Evolutionary conservation across 176 grass and related monocot species (phyloP), one percentile per base, ranked within the genome.

Genomic region (Bonia amplexicaulis): DNA sequence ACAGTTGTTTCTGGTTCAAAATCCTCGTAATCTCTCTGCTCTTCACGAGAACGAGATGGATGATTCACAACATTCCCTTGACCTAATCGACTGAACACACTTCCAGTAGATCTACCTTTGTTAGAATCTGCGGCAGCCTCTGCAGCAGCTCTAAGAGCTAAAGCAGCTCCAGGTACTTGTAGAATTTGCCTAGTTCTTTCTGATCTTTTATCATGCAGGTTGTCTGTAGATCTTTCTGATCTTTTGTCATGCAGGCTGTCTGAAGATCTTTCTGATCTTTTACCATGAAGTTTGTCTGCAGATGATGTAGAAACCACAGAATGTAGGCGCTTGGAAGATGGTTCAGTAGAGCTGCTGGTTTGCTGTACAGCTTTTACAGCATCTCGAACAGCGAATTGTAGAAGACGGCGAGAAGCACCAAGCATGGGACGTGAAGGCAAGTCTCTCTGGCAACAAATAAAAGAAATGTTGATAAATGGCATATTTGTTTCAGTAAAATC

Each of bases 341-440:
- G 84, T 74, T 94, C 92, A 42, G 20, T 73, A 79, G 70, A 77
- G 46, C n/a, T 80, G 16, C 57, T 91, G 41, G 81, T 76, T 71
- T 90, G 90, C 67, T 93, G 90, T 74, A 94, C 88, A 77, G 86
- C 89, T 89, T 92, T 94, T 66, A 97, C 92, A 88, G 89, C 92
- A 97, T 97, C 95, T 78, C 90, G 90, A 89, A 97, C 92, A 73
- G 92, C 92, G 33, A 94, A 97, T 57, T 97, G 92, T 49, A 97
- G 90, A 91, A 97, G 95, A 51, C 95, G 88, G 17, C 82, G 81
- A 15, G 95, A 90, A 69, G 92, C 95, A 82, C 85, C 90, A 88
- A 97, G 64, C 29, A 70, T 78, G 8, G 83, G 77, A 66, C 85
- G 80, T 12, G 80, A 90, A 82, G 85, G 40, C 39, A 80, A 25